These are phyloP conservation scores for Scleroderma bovista DNA, from an alignment of 768 basidiomycete species.

Conservation along the genomic window DNA sequence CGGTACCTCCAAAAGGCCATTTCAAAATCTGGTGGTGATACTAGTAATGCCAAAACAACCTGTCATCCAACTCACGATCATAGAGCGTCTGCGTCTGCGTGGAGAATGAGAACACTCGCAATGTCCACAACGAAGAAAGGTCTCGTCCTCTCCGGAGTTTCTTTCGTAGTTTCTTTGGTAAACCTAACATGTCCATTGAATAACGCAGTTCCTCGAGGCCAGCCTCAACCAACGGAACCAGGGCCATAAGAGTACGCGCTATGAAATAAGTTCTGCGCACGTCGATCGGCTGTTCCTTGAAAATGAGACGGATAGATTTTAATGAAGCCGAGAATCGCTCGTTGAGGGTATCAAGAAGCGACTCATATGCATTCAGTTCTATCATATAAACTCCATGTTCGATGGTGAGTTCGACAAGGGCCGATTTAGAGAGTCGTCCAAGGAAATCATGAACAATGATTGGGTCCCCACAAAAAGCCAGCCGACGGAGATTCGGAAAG, in stretches of 20 bases:
- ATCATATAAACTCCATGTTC: neutral
- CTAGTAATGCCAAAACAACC: too few species aligned
- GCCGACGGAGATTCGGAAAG: neutral
- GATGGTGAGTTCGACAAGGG: neutral
- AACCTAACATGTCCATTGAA: too few species aligned
- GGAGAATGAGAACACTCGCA: constrained; percentile 1
- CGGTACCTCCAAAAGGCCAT: too few species aligned
- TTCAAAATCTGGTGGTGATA: too few species aligned
- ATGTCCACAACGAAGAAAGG: constrained; percentile 4
- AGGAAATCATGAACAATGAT: neutral
- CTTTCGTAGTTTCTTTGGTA: too few species aligned
- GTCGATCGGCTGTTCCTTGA: neutral
- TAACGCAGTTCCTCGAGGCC: constrained; percentile 2
- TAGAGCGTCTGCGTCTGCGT: neutral
- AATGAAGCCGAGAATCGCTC: neutral
- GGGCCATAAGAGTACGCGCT: neutral
- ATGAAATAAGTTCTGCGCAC: neutral
- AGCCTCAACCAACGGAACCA: neutral
- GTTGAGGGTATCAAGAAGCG: neutral
- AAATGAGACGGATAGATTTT: constrained; percentile 3
- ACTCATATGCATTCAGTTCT: neutral
- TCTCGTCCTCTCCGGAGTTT: neutral
- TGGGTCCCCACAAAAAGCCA: constrained; percentile 2
- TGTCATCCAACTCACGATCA: neutral
- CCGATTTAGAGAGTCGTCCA: neutral